Evolutionary conservation across 1,284 basidiomycete species (phyloP), one percentile per base, ranked within the genome.

Genomic region (Pseudozyma flocculosa): DNA sequence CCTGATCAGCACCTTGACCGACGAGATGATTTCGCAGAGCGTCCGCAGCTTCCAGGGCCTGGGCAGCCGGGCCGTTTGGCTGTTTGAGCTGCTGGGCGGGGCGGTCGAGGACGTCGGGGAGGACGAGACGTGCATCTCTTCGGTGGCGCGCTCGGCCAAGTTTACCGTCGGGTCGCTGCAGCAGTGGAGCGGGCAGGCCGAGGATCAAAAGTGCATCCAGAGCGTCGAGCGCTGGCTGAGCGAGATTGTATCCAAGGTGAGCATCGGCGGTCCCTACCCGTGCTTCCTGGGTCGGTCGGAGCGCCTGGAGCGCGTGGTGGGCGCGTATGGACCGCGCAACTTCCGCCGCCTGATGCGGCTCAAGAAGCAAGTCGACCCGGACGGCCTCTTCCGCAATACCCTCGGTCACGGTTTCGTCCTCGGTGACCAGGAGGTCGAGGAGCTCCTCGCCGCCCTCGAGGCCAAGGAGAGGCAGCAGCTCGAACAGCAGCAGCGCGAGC

Each of bases 81-180:
- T 68, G 19, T 71, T 71, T 45, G 76, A 94, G 76, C 83, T 92
- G 38, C 87, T 88, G 3, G 90, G 89, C 1, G 90, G 90, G 13
- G 89, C 88, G 0, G 83, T 92, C 34, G 79, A 79, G 1, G 89
- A 92, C 70, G 85, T 83, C 48, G 85, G 54, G 1, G 72, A 87
- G 51, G 54, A 65, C 32, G 66, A 70, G 18, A 70, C 80, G 4
- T 90, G 88, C 69, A 80, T 92, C 29, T 88, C 89, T 3, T 85
- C 85, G 68, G 81, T 83, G 15, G 87, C 90, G 68, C 85, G 91
- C 23, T 83, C 88, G 70, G 87, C 88, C 1, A 79, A 84, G 7
- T 94, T 92, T 80, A 91, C 88, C 3, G 85, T 92, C 41, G 88
- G 89, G 2, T 90, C 92, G 18, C 81, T 94, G 41, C 91, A 93